Evolutionary conservation across 2,329 filamentous ascomycete genomes (phyloP).

Genomic region (Onygenales sp.): DNA sequence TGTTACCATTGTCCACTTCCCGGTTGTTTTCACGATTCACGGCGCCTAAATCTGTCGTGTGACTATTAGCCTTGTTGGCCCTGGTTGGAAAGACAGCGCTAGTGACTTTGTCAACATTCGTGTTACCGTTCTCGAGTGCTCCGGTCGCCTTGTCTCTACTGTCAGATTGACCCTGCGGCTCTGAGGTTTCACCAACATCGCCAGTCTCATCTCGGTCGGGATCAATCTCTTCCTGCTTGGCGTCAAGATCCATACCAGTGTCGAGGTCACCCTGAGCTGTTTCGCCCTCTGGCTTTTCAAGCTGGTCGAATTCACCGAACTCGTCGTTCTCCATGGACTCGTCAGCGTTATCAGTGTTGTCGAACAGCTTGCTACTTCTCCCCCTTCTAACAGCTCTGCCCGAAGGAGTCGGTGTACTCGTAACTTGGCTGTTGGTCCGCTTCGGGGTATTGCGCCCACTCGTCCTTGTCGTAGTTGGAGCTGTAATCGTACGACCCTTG

Average conservation of each 20-base stretch:
- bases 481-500: conserved; percentile 12
- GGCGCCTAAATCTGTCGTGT: neutral
- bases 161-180: neutral
- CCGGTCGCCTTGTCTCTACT: neutral
- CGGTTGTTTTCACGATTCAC: neutral
- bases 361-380: conserved; percentile 20
- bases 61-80: neutral
- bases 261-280: neutral
- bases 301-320: neutral
- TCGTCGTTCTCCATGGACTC: conserved; percentile 13
- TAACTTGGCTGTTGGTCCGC: conserved; percentile 19
- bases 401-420: conserved; percentile 21
- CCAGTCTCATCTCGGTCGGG: neutral
- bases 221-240: conserved; percentile 4
- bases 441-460: conserved; percentile 30
- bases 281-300: neutral
- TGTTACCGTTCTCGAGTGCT: conserved; percentile 1
- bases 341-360: conserved; percentile 20
- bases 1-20: neutral
- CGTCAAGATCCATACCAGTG: neutral
- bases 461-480: conserved; percentile 24
- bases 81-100: neutral
- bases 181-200: neutral
- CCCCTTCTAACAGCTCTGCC: conserved; percentile 22
- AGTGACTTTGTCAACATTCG: neutral